Base-by-base conservation (phyloP, 257 asterid genomes). In the Solanum ossicruentum region DNA sequence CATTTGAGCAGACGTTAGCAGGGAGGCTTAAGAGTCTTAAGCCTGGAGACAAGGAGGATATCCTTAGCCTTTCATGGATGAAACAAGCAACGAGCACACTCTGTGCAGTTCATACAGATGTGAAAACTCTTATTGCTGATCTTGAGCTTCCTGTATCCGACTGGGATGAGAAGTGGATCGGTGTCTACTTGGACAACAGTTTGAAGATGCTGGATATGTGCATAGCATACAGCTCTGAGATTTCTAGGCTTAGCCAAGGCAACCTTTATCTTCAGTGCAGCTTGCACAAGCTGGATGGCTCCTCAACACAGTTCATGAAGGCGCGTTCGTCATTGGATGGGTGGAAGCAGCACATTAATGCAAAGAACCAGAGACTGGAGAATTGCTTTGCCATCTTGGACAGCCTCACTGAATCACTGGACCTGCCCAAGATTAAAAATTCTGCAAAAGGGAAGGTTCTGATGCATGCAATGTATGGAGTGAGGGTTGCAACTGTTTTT, bases 121-220 rank as follows among this genome's bases (percentile, higher is more conserved):
- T 92, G 21, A 95, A 93, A 88, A 84, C 82, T n/a, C 89, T 94
- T 54, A 93, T 95, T 60, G 89, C 92, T 0, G 91, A 91, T 54
- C 98, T 94, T 83, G 97, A 93, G 82, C 92, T 94, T 86, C 98
- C 97, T 10, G 89, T 92, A 51, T 82, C 85, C 51, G 96, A 93
- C 84, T 95, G 99, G 99, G 98, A 95, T 69, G 97, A 92, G 82
- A 94, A 93, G 84, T 95, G 99, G 97, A 86, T 95, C 58, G 97
- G 93, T 85, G 94, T 92, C 2, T 95, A 94, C 86, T 86, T 95
- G 88, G 93, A 92, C 86, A 91, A 93, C 67, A 94, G 98, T 57
- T 93, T 91, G 66, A 92, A 91, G 87, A 84, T 95, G 80, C 93
- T 95, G 21, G 99, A 94, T 84, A 89, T 95, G 85, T 95, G 97